Conservation (phyloP, 2,329 filamentous ascomycete species). For the Rosellinia necatrix region DNA sequence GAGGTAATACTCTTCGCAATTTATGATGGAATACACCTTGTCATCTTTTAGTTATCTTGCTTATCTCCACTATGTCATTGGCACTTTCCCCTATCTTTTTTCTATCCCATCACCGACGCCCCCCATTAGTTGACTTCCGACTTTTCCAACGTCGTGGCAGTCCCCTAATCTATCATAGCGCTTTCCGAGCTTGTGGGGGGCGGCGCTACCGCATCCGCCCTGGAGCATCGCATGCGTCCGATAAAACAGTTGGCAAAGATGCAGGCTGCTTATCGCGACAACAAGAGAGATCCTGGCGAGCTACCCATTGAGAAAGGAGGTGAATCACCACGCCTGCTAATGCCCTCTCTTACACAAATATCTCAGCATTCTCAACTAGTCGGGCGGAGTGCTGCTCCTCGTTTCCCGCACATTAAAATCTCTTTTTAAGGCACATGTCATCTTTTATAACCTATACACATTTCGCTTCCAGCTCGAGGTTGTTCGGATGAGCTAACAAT, state of each 20-base stretch:
- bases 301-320: slow-evolving; percentile 46
- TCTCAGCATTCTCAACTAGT: not conserved
- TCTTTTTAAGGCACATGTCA: not conserved
- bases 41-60: not conserved
- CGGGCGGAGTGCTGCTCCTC: not conserved
- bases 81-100: not conserved
- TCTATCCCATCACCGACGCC: not conserved
- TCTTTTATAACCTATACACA: not conserved
- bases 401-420: too few relatives aligned
- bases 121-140: not conserved
- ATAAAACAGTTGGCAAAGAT: slow-evolving; percentile 49
- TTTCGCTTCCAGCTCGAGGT: not conserved
- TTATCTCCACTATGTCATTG: too few relatives aligned
- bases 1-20: slow-evolving; percentile 39
- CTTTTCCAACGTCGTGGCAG: not conserved
- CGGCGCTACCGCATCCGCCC: slow-evolving; percentile 52
- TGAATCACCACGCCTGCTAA: slow-evolving; percentile 36
- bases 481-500: slow-evolving; percentile 4
- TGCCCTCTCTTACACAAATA: not conserved
- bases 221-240: slow-evolving; percentile 58
- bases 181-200: slow-evolving; percentile 40
- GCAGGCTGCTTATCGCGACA: slow-evolving; percentile 1
- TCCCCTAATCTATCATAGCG: slow-evolving; percentile 17
- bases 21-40: slow-evolving; percentile 7
- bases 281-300: slow-evolving; percentile 42